A percentile compares a stretch with the other conserved stretches of the same genome.
These are phyloP conservation scores for Podospora bellae-mahoneyi DNA, from an alignment of 495 filamentous ascomycete species.

Conservation along the genomic window DNA sequence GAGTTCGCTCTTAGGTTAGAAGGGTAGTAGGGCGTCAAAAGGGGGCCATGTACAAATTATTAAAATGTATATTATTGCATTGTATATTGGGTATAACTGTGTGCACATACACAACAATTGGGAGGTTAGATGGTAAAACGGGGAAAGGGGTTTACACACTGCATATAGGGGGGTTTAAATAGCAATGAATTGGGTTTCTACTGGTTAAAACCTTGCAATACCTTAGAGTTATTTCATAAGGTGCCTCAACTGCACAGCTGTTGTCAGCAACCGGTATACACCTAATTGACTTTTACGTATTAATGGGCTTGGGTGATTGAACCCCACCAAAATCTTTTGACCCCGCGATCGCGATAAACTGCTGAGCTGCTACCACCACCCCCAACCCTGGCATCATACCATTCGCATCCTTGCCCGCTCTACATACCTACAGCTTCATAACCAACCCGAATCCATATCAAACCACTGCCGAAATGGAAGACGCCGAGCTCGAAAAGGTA, in stretches of 20 bases:
- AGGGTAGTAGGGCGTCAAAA: not conserved
- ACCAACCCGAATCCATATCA: not conserved
- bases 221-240: no score
- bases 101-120: not conserved
- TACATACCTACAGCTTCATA: not conserved
- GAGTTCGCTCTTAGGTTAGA: not conserved
- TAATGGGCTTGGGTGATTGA: not conserved
- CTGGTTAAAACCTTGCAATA: not conserved
- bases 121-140: not conserved
- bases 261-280: no score
- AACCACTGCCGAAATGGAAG: constrained; percentile 58
- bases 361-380: not conserved
- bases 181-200: not conserved
- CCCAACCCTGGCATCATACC: not conserved
- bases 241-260: no score
- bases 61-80: not conserved
- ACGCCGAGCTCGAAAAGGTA: constrained; percentile 81
- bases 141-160: not conserved
- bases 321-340: constrained; percentile 6
- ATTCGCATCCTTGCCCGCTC: not conserved
- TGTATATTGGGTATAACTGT: not conserved
- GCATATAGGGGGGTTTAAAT: constrained; percentile 1
- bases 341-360: constrained; percentile 3
- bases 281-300: not conserved
- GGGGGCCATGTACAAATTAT: not conserved